Conservation (phyloP, 176 grass and related monocot species). For the Guadua angustifolia region DNA sequence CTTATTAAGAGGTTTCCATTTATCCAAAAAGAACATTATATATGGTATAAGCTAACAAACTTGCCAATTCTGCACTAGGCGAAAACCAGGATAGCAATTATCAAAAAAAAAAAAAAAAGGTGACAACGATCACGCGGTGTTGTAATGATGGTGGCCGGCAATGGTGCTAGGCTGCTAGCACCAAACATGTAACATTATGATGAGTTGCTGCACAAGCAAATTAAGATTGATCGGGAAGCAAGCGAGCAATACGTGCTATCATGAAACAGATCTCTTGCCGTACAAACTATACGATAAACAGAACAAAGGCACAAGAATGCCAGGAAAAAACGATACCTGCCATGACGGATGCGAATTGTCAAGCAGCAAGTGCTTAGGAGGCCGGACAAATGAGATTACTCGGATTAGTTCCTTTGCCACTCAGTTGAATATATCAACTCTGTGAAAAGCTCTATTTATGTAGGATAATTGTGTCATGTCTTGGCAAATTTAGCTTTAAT, state of each 20-base stretch:
- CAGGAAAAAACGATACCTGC: not conserved
- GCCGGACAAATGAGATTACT: not conserved
- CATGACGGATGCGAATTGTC: not conserved
- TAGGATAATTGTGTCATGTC: too few species aligned
- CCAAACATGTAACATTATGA: not conserved
- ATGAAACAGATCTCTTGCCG: not conserved
- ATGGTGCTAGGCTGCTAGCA: not conserved
- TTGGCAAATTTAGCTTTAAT: too few species aligned
- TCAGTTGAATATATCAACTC: constrained; percentile 15
- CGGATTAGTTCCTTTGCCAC: not conserved
- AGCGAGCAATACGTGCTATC: constrained; percentile 18
- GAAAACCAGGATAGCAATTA: not conserved
- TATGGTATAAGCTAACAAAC: not conserved
- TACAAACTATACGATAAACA: not conserved
- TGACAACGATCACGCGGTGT: not conserved
- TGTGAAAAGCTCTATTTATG: not conserved
- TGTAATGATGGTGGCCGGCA: not conserved
- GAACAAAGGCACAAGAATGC: not conserved
- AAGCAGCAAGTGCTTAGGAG: not conserved
- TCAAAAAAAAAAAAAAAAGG: not conserved
- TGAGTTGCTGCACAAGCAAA: constrained; percentile 25
- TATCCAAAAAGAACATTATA: not conserved
- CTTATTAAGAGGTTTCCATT: not conserved
- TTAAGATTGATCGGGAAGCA: constrained; percentile 32
- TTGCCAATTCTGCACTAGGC: not conserved